A percentile compares a stretch with the other conserved stretches of the same genome.
phyloP scores from a whole-genome alignment of 169 alveolate genomes.

The Amoebophrya sp. region DNA sequence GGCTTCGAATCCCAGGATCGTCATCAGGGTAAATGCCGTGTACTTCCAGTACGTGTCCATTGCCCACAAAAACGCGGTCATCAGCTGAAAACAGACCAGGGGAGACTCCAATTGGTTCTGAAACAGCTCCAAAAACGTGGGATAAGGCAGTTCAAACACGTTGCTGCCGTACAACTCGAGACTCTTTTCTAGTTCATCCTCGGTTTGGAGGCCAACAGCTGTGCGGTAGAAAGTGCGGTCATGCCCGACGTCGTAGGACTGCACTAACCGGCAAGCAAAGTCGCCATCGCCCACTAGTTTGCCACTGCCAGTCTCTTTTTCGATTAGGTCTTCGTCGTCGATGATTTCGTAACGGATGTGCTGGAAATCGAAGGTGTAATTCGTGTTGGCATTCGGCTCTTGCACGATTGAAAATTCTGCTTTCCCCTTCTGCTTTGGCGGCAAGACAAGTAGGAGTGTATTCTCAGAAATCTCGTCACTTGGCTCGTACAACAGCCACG shows the following conservation, averaged over 20 bases:
- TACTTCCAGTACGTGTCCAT: constrained; percentile 13
- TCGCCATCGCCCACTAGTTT: background rate
- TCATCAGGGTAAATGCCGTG: background rate
- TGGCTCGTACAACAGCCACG: background rate
- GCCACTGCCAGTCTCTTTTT: background rate
- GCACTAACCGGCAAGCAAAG: background rate
- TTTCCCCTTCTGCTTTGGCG: constrained; percentile 18
- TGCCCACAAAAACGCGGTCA: constrained; percentile 3
- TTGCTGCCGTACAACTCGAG: background rate
- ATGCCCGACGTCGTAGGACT: constrained; percentile 3
- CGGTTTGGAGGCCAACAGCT: background rate
- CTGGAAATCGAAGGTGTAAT: constrained; percentile 6
- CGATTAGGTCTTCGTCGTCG: background rate
- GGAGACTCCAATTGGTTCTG: background rate
- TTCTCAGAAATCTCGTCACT: background rate
- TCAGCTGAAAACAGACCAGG: constrained; percentile 14
- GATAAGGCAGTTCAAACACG: background rate
- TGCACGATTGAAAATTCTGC: background rate
- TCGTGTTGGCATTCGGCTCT: background rate
- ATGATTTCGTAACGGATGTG: background rate
- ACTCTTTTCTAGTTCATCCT: background rate
- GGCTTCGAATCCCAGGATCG: background rate
- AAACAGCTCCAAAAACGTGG: background rate
- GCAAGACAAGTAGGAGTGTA: background rate
- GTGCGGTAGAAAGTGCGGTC: background rate